Evolutionary conservation across 768 basidiomycete genomes (phyloP).

Genomic region (Suillus brevipes): DNA sequence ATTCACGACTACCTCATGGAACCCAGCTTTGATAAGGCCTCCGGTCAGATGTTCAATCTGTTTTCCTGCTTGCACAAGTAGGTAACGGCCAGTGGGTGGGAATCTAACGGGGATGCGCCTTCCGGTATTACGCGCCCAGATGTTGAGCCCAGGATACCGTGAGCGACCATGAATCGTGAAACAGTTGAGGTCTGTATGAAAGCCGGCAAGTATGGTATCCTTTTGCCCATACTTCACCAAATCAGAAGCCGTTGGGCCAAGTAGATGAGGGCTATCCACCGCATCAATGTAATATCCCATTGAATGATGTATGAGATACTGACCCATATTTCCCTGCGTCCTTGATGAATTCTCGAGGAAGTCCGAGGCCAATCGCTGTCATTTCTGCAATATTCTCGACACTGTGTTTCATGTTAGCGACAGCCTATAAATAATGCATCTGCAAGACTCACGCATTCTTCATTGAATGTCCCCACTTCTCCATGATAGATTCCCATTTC

Average conservation of each 20-base stretch:
- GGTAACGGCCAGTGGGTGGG: conserved; percentile 72
- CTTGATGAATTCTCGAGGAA: conserved; percentile 67
- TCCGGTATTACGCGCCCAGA: conserved; percentile 94
- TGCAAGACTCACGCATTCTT: conserved; percentile 68
- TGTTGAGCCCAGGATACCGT: conserved; percentile 83
- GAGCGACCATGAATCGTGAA: conserved; percentile 89
- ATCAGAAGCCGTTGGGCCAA: conserved; percentile 94
- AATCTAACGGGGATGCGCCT: conserved; percentile 88
- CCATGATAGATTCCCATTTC: conserved; percentile 73
- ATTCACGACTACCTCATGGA: conserved; percentile 93
- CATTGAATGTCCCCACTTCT: conserved; percentile 87
- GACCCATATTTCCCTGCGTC: conserved; percentile 86
- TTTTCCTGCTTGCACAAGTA: conserved; percentile 94
- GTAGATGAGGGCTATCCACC: conserved; percentile 67
- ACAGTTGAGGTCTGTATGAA: conserved; percentile 93
- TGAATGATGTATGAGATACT: conserved; percentile 20
- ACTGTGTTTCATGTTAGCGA: conserved; percentile 43
- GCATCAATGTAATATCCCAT: not conserved
- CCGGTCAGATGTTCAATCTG: conserved; percentile 88
- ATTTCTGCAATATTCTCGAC: conserved; percentile 88
- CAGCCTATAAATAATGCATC: conserved; percentile 3
- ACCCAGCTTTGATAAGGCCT: conserved; percentile 88
- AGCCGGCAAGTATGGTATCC: conserved; percentile 89
- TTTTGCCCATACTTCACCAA: conserved; percentile 73
- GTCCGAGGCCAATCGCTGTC: conserved; percentile 79